A percentile compares a stretch with the other conserved stretches of the same genome.
Evolutionary conservation across 2,329 filamentous ascomycete genomes (phyloP).

Genomic region (Fusarium sp.): DNA sequence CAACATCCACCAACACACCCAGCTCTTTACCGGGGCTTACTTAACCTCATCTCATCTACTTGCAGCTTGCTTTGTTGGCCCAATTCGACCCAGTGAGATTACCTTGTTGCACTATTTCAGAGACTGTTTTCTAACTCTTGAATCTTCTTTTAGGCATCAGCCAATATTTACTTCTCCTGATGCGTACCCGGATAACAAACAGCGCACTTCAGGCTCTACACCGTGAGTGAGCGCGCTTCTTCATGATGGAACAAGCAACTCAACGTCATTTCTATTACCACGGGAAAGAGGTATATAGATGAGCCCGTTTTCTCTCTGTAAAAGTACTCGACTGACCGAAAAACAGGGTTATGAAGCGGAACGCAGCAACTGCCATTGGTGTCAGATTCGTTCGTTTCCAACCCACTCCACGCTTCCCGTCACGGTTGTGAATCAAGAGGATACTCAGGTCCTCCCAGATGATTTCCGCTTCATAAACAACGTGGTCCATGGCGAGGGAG

Average conservation of each 20-base stretch:
- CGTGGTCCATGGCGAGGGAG: slow-evolving; percentile 67
- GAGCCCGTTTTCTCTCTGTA: neutral
- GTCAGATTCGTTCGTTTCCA: slow-evolving; percentile 65
- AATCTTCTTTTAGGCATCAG: no score
- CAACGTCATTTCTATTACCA: slow-evolving; percentile 62
- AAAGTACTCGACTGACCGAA: neutral
- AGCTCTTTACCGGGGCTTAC: slow-evolving; percentile 9
- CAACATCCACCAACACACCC: slow-evolving; percentile 11
- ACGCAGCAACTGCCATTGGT: slow-evolving; percentile 64
- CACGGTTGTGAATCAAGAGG: slow-evolving; percentile 70
- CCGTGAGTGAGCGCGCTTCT: neutral
- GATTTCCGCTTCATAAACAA: slow-evolving; percentile 75
- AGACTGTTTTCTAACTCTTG: neutral
- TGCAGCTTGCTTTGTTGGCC: no score
- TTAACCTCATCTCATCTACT: neutral
- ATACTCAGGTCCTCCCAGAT: slow-evolving; percentile 64
- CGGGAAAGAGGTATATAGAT: slow-evolving; percentile 47
- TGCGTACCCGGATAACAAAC: neutral
- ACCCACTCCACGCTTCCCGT: slow-evolving; percentile 62
- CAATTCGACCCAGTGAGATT: no score
- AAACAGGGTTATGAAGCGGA: slow-evolving; percentile 51
- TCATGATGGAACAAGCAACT: slow-evolving; percentile 58
- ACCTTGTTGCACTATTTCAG: no score
- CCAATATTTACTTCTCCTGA: neutral
- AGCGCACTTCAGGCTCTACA: neutral